phyloP scores from a whole-genome alignment of 1,284 basidiomycete species.

The Moniliophthora roreri region DNA sequence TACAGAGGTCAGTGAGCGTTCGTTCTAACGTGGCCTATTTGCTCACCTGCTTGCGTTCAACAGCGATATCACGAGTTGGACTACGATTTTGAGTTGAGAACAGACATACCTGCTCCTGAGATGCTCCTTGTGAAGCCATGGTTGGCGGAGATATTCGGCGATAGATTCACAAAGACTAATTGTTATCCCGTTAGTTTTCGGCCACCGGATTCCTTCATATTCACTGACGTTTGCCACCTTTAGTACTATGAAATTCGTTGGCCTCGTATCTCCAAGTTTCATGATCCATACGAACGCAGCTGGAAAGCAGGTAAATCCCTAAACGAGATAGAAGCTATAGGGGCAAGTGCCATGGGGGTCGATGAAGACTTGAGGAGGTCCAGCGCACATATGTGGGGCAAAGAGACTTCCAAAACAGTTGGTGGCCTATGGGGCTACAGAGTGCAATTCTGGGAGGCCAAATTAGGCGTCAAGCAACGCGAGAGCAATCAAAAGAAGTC shows the following conservation, averaged over 20 bases:
- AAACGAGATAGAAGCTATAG: slow-evolving; percentile 49
- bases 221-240: neutral
- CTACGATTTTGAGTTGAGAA: slow-evolving; percentile 54
- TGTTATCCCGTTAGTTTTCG: slow-evolving; percentile 47
- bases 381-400: slow-evolving; percentile 3
- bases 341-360: slow-evolving; percentile 46
- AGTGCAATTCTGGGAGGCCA: neutral
- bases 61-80: slow-evolving; percentile 31
- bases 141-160: slow-evolving; percentile 75
- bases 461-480: neutral
- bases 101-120: slow-evolving; percentile 50
- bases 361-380: slow-evolving; percentile 34
- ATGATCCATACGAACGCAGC: slow-evolving; percentile 55
- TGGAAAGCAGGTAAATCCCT: slow-evolving; percentile 59
- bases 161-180: slow-evolving; percentile 73
- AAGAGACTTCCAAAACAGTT: neutral
- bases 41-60: slow-evolving; percentile 2
- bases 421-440: neutral
- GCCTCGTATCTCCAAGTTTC: slow-evolving; percentile 72
- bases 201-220: slow-evolving; percentile 7
- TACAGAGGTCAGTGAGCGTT: slow-evolving; percentile 17
- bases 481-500: neutral
- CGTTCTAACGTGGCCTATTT: slow-evolving; percentile 3
- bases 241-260: slow-evolving; percentile 84
- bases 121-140: slow-evolving; percentile 64